phyloP scores from a whole-genome alignment of 2,329 filamentous ascomycete genomes.

The Phialocephala subalpina region DNA sequence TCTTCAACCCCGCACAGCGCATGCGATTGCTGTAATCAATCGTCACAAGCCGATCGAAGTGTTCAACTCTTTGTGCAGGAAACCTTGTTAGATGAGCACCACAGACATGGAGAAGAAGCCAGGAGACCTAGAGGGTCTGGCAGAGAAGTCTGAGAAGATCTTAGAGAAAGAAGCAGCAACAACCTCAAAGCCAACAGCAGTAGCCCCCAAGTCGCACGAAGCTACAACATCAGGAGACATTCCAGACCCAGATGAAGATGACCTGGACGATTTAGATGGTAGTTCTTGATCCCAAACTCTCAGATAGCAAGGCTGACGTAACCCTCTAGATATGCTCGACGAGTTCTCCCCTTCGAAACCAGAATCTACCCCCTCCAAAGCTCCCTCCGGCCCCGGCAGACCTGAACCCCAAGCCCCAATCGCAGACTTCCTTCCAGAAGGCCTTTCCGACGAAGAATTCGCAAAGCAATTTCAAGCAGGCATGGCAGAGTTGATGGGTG shows the following conservation, averaged over 20 bases:
- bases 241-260: slow-evolving; percentile 92
- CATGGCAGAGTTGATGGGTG: slow-evolving; percentile 84
- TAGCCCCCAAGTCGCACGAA: slow-evolving; percentile 17
- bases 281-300: slow-evolving; percentile 14
- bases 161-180: slow-evolving; percentile 29
- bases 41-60: slow-evolving; percentile 22
- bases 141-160: slow-evolving; percentile 24
- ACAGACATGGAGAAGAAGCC: slow-evolving; percentile 37
- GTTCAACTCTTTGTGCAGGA: neutral
- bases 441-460: slow-evolving; percentile 77
- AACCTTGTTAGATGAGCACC: neutral
- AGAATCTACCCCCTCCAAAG: slow-evolving; percentile 50
- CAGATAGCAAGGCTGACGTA: slow-evolving; percentile 10
- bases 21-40: neutral
- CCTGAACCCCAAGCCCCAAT: slow-evolving; percentile 24
- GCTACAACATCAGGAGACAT: slow-evolving; percentile 58
- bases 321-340: slow-evolving; percentile 80
- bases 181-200: slow-evolving; percentile 18
- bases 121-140: slow-evolving; percentile 29
- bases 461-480: slow-evolving; percentile 86
- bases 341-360: slow-evolving; percentile 79
- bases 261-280: slow-evolving; percentile 92
- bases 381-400: slow-evolving; percentile 39
- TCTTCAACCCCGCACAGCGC: slow-evolving; percentile 2
- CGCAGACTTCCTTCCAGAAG: slow-evolving; percentile 46